phyloP scores from a whole-genome alignment of 2,329 filamentous ascomycete species.

The Pseudogymnoascus sp. region DNA sequence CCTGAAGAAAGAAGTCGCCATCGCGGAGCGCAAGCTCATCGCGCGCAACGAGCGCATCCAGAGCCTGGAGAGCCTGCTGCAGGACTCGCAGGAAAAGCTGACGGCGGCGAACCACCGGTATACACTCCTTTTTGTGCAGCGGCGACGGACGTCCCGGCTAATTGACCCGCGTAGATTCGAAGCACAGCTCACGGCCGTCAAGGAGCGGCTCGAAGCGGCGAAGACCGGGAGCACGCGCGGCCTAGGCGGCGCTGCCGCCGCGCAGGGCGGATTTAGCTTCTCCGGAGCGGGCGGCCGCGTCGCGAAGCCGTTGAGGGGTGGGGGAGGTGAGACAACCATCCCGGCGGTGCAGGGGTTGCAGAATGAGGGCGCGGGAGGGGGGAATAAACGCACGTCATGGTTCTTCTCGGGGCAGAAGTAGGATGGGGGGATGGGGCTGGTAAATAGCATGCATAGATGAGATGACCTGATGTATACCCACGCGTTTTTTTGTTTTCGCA shows the following conservation, averaged over 20 bases:
- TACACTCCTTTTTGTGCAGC: slow-evolving; percentile 30
- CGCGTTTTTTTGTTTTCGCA: slow-evolving; percentile 1
- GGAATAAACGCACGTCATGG: slow-evolving; percentile 28
- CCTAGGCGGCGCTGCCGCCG: slow-evolving; percentile 53
- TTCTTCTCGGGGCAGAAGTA: slow-evolving; percentile 32
- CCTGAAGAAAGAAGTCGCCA: slow-evolving; percentile 98
- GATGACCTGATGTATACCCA: slow-evolving; percentile 7
- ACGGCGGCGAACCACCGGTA: slow-evolving; percentile 96
- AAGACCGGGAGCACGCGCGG: slow-evolving; percentile 87
- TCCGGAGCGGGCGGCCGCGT: slow-evolving; percentile 56
- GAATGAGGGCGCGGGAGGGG: slow-evolving; percentile 41
- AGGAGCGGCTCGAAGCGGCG: slow-evolving; percentile 92
- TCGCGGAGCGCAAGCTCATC: slow-evolving; percentile 93
- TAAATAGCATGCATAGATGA: slow-evolving; percentile 8
- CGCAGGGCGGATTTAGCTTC: slow-evolving; percentile 64
- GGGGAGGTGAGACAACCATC: slow-evolving; percentile 42
- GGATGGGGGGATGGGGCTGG: neutral
- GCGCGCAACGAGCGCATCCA: slow-evolving; percentile 95
- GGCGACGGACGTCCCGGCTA: slow-evolving; percentile 13
- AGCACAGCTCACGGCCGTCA: slow-evolving; percentile 91
- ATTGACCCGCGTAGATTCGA: slow-evolving; percentile 64
- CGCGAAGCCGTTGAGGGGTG: slow-evolving; percentile 61
- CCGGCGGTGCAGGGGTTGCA: slow-evolving; percentile 39
- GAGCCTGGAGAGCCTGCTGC: slow-evolving; percentile 81
- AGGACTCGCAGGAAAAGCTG: slow-evolving; percentile 97